Base-by-base conservation (phyloP, 1,284 basidiomycete genomes). In the Microbotryum saponariae region DNA sequence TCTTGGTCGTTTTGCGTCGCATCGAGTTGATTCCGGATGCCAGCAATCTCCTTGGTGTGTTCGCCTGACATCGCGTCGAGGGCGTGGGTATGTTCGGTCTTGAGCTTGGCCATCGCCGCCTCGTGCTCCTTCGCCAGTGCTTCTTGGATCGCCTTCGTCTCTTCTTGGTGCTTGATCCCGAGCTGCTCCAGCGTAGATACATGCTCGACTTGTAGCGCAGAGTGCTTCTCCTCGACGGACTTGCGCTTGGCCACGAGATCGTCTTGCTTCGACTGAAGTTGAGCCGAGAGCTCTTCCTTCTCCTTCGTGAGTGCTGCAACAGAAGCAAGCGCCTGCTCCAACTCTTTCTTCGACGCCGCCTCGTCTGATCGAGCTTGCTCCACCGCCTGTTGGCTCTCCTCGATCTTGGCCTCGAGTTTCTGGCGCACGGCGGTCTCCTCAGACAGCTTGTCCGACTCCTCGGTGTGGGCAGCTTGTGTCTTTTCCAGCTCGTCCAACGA, bases 71-170 rank as follows among this genome's bases (percentile, higher is more conserved):
- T 21, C 44, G 20, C n/a, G 18, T 54, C 49, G 16, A 16, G 25
- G n/a, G 37, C 46, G 9, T 52, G n/a, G 18, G 51, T 51, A 21
- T 33, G 14, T 21, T 53, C 45, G 14, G 29, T 4, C 33, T 48
- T 45, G 14, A 55, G 45, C 25, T 56, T n/a, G 31, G 6, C 46
- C 16, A 57, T 16, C 8, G 23, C 45, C 18, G 3, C 74, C 12
- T 73, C 71, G 61, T 80, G 76, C 56, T 81, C 81, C 8, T 79
- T 74, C 67, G 78, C 77, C 50, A 76, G 77, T 54, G 80, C 80
- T 47, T 81, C 80, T 60, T 87, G 86, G 65, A 84, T 83, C 16
- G 42, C 42, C 53, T 14, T 23, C 18, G 6, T 21, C 9, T 37
- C 20, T 49, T 21, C 50, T 16, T 23, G n/a, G 42, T 58, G 29